Base-by-base conservation (phyloP, 306 rosid species). In the Fragaria ananassa region DNA sequence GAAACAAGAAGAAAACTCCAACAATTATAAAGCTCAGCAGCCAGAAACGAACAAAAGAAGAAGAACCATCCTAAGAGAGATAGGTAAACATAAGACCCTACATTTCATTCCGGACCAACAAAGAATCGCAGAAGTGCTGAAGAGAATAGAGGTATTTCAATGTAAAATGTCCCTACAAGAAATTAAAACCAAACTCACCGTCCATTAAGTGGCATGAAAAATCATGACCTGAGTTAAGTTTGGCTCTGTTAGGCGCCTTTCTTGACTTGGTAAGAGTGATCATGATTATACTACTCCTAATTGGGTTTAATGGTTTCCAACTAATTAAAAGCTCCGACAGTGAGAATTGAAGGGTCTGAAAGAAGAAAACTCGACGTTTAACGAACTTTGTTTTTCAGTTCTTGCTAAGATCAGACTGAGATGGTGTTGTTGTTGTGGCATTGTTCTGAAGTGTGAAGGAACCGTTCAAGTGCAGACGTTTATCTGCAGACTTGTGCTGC, bases 191-290 rank as follows among this genome's bases (percentile, higher is more conserved):
- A 72, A 83, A 76, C 81, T 80, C 85, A 85, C 86, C 83, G 82
- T 79, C 89, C 79, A 84, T 69, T 73, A 27, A 51, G 72, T 39
- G 53, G 18, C 72, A 81, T 80, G 79, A 82, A 75, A 82, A 58
- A 54, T 73, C 77, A 57, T 86, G 65, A 74, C 72, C 72, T 76
- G 35, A 10, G 27, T 9, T 29, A 39, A 37, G 39, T 77, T 76
- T 72, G 81, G 70, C 19, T 51, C 44, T 68, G 69, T 74, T 83
- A 82, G 88, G 79, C 92, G 63, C 76, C 83, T 86, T 81, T 70
- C 74, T 89, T 82, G 79, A 74, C 77, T 74, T 79, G 80, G 39
- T 71, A 21, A 75, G 61, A 51, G 76, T 42, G 53, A 64, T 64
- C 70, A 37, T 31, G 35, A 31, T 64, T 63, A 18, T 58, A 4